Evolutionary conservation across 331 rosid genomes (phyloP).

Genomic region (Rosa hybrid): DNA sequence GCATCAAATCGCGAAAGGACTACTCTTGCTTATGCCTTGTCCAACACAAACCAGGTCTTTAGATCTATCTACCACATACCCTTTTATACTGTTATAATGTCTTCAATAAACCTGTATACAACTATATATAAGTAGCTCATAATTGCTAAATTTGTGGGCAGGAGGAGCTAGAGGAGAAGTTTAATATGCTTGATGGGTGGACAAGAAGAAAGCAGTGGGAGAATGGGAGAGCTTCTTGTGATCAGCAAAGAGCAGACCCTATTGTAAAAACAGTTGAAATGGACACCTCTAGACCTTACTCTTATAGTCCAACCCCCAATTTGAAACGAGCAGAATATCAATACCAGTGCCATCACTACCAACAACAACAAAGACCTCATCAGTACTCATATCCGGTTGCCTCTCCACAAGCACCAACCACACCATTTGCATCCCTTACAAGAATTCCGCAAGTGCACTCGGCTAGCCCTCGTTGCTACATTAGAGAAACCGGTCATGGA

Average conservation of each 20-base stretch:
- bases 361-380: slow-evolving; percentile 19
- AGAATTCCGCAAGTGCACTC: slow-evolving; percentile 32
- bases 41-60: slow-evolving; percentile 41
- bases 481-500: not conserved
- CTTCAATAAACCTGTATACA: not conserved
- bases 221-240: slow-evolving; percentile 43
- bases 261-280: slow-evolving; percentile 54
- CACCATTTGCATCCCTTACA: slow-evolving; percentile 38
- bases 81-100: not conserved
- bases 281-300: slow-evolving; percentile 44
- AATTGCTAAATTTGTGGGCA: not conserved
- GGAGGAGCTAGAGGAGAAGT: slow-evolving; percentile 41
- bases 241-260: slow-evolving; percentile 34
- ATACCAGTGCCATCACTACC: slow-evolving; percentile 3
- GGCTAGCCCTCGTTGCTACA: slow-evolving; percentile 43
- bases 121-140: not conserved
- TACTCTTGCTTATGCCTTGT: slow-evolving; percentile 46
- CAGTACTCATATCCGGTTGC: slow-evolving; percentile 17
- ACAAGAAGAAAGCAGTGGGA: slow-evolving; percentile 33
- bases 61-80: not conserved
- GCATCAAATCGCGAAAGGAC: slow-evolving; percentile 38
- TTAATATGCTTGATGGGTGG: slow-evolving; percentile 29
- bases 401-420: slow-evolving; percentile 32
- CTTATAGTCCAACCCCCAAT: slow-evolving; percentile 17
- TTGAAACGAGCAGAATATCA: slow-evolving; percentile 10